Base-by-base conservation (phyloP, 352 stramenopile species). In the Phytopythium boreale region DNA sequence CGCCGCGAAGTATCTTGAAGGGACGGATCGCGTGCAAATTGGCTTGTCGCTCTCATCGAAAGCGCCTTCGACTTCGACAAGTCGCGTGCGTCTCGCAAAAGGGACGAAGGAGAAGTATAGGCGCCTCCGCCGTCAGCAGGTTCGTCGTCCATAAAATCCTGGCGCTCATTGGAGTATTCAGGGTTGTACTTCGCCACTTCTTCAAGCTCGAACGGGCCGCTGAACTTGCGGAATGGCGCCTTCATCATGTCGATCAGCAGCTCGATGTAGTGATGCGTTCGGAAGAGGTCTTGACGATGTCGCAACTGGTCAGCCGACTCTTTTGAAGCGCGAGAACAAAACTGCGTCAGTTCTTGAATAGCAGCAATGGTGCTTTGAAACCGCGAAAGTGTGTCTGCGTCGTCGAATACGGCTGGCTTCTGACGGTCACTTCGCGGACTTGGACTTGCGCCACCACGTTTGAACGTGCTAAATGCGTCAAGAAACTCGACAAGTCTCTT, bases 181-280 rank as follows among this genome's bases (percentile, higher is more conserved):
- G 69, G 58, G 70, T 89, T 90, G 70, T 82, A 73, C 7, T 71
- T 75, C 31, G 78, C 84, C 6, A 92, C 71, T 5, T 78, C 65
- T 1, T 89, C 79, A 24, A 89, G 72, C 8, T 79, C 71, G 56
- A 88, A 89, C 22, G 81, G 83, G 4, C 83, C 83, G 15, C 81
- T 79, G 50, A 83, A 90, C 5, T 60, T 65, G 55, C 75, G 56
- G 62, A 92, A 89, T 10, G 83, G 79, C 27, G 79, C 74, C 59
- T 88, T 87, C 34, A 88, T 77, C 72, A 90, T 87, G 43, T 76
- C 67, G 49, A 90, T 63, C 14, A 92, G 63, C 2, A 90, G 22
- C 14, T 88, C 81, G 26, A 92, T 85, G 55, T 84, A 92, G 11
- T 71, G 65, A 46, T 92, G 79, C 17, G 66, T 79, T 15, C 76